Evolutionary conservation across 345 rosid genomes (phyloP).

Genomic region (Dipteronia dyeriana): DNA sequence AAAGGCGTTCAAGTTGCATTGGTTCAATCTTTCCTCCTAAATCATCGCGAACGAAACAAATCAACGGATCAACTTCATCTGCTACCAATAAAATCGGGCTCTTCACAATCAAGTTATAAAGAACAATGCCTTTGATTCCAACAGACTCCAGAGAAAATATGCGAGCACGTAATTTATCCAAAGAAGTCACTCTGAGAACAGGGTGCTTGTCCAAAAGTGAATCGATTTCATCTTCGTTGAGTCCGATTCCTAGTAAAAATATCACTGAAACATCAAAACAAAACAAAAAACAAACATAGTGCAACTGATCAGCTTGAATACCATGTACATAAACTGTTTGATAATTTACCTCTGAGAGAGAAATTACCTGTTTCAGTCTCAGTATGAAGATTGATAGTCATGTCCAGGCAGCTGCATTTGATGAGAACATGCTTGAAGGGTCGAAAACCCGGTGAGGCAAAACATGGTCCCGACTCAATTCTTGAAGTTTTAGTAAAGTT

Average conservation of each 20-base stretch:
- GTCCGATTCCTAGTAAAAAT: constrained; percentile 44
- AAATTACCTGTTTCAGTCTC: constrained; percentile 32
- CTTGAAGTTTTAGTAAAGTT: constrained; percentile 19
- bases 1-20: constrained; percentile 50
- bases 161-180: constrained; percentile 39
- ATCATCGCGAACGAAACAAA: constrained; percentile 44
- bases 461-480: constrained; percentile 22
- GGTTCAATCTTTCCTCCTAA: constrained; percentile 55
- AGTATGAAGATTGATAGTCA: constrained; percentile 3
- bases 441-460: constrained; percentile 17
- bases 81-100: constrained; percentile 50
- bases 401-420: constrained; percentile 33
- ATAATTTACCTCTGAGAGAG: constrained; percentile 27
- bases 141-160: constrained; percentile 48
- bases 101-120: constrained; percentile 52
- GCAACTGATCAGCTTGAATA: constrained; percentile 1
- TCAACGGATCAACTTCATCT: constrained; percentile 44
- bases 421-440: constrained; percentile 14
- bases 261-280: constrained; percentile 37
- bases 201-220: constrained; percentile 42
- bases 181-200: constrained; percentile 34
- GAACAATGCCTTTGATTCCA: constrained; percentile 47
- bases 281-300: neutral
- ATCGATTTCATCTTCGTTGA: constrained; percentile 41
- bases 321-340: constrained; percentile 28